Evolutionary conservation across 768 basidiomycete genomes (phyloP).

Genomic region (Russula earlei): DNA sequence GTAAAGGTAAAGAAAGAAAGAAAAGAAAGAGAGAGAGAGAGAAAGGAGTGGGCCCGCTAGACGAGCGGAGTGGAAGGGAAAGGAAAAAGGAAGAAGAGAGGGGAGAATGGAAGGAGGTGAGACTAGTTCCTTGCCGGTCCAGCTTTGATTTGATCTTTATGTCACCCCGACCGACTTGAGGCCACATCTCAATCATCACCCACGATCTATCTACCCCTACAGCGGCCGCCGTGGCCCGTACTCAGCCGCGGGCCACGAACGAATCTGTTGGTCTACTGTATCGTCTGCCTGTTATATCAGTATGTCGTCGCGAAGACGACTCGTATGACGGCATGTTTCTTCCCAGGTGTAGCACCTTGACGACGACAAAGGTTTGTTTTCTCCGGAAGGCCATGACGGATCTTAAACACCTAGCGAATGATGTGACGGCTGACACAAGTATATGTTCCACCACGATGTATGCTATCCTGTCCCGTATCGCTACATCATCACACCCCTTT

Average conservation of each 20-base stretch:
- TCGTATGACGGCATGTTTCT: slow-evolving; percentile 21
- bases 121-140: too few relatives aligned
- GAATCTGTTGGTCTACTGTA: too few relatives aligned
- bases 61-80: slow-evolving; percentile 13
- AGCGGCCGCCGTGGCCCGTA: too few relatives aligned
- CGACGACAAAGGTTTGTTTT: slow-evolving; percentile 20
- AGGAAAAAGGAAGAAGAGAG: neutral
- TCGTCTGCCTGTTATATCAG: too few relatives aligned
- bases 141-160: too few relatives aligned
- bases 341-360: slow-evolving; percentile 26
- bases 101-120: neutral
- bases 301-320: slow-evolving; percentile 20
- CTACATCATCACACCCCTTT: neutral
- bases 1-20: too few relatives aligned
- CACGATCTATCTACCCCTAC: too few relatives aligned
- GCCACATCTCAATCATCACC: too few relatives aligned
- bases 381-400: slow-evolving; percentile 20
- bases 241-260: too few relatives aligned
- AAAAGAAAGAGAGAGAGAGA: neutral
- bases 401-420: slow-evolving; percentile 18
- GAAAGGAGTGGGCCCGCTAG: slow-evolving; percentile 20
- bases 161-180: neutral
- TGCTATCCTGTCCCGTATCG: neutral
- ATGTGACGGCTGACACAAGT: too few relatives aligned
- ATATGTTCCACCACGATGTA: too few relatives aligned